phyloP scores from a whole-genome alignment of 371 early-diverging fungal species.

The Mucor saturninus region DNA sequence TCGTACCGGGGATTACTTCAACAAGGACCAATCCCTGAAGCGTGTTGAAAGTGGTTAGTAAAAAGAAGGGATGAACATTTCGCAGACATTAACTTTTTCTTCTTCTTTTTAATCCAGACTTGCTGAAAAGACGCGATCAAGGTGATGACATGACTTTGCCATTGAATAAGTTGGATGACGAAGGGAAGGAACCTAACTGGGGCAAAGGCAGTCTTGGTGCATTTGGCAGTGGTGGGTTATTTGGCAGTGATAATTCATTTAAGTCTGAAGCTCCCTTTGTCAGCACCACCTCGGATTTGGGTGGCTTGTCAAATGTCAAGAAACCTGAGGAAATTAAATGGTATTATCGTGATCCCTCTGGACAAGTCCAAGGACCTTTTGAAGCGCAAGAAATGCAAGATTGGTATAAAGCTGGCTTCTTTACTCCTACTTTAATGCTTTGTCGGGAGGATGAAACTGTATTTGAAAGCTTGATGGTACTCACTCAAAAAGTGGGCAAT shows the following conservation, averaged over 20 bases:
- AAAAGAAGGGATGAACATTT: background rate
- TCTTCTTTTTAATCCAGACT: constrained; percentile 11
- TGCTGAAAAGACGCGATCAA: constrained; percentile 21
- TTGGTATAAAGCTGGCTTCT: constrained; percentile 86
- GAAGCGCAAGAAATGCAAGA: constrained; percentile 84
- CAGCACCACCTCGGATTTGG: constrained; percentile 16
- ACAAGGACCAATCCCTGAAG: constrained; percentile 27
- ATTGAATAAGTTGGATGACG: constrained; percentile 19
- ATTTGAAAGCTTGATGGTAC: constrained; percentile 70
- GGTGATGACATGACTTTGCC: constrained; percentile 19
- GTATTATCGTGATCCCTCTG: constrained; percentile 84
- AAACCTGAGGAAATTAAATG: constrained; percentile 63
- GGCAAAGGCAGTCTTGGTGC: constrained; percentile 10
- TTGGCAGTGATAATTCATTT: constrained; percentile 6
- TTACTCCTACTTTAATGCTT: constrained; percentile 71
- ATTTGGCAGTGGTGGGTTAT: constrained; percentile 11
- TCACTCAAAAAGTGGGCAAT: constrained; percentile 66
- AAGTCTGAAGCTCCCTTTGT: constrained; percentile 13
- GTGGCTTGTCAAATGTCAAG: constrained; percentile 18
- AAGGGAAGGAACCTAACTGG: constrained; percentile 11
- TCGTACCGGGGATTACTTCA: constrained; percentile 30
- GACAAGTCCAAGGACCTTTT: constrained; percentile 82
- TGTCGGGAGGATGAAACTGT: constrained; percentile 71
- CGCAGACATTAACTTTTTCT: background rate
- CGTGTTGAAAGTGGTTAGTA: constrained; percentile 24